Percentiles rank a stretch among this genome's conserved stretches.
Conservation (phyloP, 2,329 filamentous ascomycete genomes). For the Talaromyces sp. region DNA sequence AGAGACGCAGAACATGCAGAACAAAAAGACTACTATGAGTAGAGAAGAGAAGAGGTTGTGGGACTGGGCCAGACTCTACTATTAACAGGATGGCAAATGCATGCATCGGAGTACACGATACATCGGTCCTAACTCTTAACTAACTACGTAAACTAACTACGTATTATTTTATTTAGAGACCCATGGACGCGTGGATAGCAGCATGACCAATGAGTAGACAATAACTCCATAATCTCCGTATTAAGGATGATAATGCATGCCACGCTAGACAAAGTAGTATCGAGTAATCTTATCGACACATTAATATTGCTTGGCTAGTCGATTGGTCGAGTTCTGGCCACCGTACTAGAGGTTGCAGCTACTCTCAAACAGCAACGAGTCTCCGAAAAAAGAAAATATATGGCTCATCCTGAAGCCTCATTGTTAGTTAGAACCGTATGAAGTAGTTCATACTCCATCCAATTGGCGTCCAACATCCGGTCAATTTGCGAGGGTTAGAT, state of each 20-base stretch:
- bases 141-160: too few species aligned
- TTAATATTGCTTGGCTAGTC: neutral
- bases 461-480: neutral
- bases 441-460: neutral
- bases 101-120: neutral
- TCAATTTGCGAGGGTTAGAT: neutral
- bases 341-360: neutral
- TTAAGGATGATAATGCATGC: slow-evolving; percentile 5
- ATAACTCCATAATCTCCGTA: neutral
- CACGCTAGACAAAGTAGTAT: neutral
- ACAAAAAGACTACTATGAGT: neutral
- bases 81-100: slow-evolving; percentile 1
- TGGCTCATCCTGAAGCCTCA: neutral
- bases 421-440: neutral
- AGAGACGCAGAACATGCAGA: slow-evolving; percentile 7
- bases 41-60: neutral
- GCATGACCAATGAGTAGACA: neutral
- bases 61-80: neutral
- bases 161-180: neutral
- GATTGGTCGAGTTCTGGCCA: neutral
- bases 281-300: neutral
- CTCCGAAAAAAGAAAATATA: neutral
- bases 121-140: neutral
- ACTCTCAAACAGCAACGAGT: neutral
- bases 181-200: neutral